A percentile compares a stretch with the other conserved stretches of the same genome.
These are phyloP conservation scores for Vigna unguiculata DNA, from an alignment of 306 rosid genomes.

Conservation along the genomic window DNA sequence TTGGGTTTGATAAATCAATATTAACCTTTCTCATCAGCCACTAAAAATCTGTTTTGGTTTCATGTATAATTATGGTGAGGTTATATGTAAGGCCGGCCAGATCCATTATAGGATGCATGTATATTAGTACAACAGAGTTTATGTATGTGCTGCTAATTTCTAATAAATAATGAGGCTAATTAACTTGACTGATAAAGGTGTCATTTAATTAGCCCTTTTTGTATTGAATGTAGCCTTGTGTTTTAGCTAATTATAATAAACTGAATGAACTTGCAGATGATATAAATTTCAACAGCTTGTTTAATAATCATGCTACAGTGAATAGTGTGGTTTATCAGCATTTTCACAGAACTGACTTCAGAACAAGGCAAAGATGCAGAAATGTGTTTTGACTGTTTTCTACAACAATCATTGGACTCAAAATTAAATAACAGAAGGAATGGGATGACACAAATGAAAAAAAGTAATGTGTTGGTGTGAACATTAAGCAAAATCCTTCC, in stretches of 20 bases:
- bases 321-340: constrained; percentile 3
- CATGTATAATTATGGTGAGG: constrained; percentile 32
- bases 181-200: constrained; percentile 9
- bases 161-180: constrained; percentile 41
- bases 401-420: not conserved
- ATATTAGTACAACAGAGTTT: constrained; percentile 14
- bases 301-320: not conserved
- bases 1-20: constrained; percentile 65
- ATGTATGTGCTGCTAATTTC: constrained; percentile 4
- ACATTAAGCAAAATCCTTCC: constrained; percentile 10
- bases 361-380: not conserved
- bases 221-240: not conserved
- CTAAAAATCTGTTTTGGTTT: constrained; percentile 40
- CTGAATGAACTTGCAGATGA: not conserved
- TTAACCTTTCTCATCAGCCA: not conserved
- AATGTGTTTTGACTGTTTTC: not conserved
- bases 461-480: not conserved
- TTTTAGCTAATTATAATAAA: constrained; percentile 28
- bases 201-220: constrained; percentile 32
- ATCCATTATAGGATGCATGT: constrained; percentile 16
- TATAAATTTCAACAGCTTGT: not conserved
- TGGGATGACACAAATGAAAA: not conserved
- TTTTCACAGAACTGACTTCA: constrained; percentile 16
- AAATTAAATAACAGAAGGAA: constrained; percentile 2
- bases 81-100: constrained; percentile 24